Percentiles rank a stretch among this genome's conserved stretches.
Conservation (phyloP, 83 land plant genomes). For the Thuja plicata region DNA sequence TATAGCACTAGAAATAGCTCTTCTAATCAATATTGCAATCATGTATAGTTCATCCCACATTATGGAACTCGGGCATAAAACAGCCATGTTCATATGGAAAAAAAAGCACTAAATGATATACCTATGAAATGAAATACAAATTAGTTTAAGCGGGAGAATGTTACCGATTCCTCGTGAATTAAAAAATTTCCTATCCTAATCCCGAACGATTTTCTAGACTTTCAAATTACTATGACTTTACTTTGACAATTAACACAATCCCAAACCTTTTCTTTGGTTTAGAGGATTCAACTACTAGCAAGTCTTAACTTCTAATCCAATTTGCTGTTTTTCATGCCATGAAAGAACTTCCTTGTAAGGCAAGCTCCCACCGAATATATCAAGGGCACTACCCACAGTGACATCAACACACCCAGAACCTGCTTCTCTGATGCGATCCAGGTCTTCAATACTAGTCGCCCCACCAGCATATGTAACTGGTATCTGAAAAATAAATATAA, state of each 20-base stretch:
- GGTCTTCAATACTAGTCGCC: conserved; percentile 71
- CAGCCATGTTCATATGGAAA: background rate
- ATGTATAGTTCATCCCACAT: background rate
- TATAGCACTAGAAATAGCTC: background rate
- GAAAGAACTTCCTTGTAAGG: conserved; percentile 79
- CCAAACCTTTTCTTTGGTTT: background rate
- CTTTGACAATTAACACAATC: background rate
- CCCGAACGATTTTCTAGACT: background rate
- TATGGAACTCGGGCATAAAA: background rate
- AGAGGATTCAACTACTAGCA: background rate
- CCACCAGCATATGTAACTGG: conserved; percentile 99
- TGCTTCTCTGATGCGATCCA: conserved; percentile 75
- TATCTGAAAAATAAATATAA: conserved; percentile 55
- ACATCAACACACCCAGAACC: conserved; percentile 89
- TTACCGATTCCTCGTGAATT: background rate
- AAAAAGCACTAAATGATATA: background rate
- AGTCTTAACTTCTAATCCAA: background rate
- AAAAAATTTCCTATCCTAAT: background rate
- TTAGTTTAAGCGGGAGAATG: background rate
- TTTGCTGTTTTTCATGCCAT: conserved; percentile 69
- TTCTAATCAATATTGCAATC: background rate
- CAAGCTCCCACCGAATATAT: conserved; percentile 89
- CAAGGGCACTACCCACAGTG: conserved; percentile 94
- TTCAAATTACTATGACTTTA: background rate
- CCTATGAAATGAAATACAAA: background rate